Evolutionary conservation across 75 land plant genomes (phyloP), one percentile per base, ranked within the genome.

Genomic region (Cupressus sempervirens): DNA sequence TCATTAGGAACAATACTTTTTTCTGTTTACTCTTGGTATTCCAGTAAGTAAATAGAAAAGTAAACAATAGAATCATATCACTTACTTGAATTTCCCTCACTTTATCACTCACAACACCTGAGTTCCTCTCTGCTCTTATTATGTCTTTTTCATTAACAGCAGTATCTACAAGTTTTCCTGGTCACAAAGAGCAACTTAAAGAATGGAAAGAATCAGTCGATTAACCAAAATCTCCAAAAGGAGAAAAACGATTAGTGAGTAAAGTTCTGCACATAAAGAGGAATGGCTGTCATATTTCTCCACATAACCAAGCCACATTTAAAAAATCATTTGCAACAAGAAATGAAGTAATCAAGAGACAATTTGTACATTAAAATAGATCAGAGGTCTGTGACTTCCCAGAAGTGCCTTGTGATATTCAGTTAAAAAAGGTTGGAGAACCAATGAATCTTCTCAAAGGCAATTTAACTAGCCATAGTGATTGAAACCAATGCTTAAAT

Each of bases 61-160:
- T 10, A 52, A 58, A 16, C 0, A 34, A 41, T 43, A 16, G 84
- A 40, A 52, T 29, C 29, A 35, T 81, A 43, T 23, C 38, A 82
- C 93, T 90, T 70, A 95, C 98, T 84, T 97, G 99, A 38, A 97
- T 97, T 86, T 97, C 98, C 56, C 99, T 95, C 32, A 97, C 90
- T 83, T 85, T 88, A 52, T 91, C 90, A 53, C 96, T 91, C 52
- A 97, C 89, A 35, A 87, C 81, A 56, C 95, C 97, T 46, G 99
- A 88, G 86, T 95, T 97, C 81, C 99, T 92, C 80, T 97, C 97
- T 82, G 90, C 91, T 85, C 91, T 89, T 23, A 94, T 94, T 15
- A 94, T 89, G 54, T 94, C 93, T 87, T 91, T 88, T 82, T 94
- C 98, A 4, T 93, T 88, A 35, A 90, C 80, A 56, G 90, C 93